phyloP scores from a whole-genome alignment of 1,284 basidiomycete species.

The Cryptococcus deneoformans region DNA sequence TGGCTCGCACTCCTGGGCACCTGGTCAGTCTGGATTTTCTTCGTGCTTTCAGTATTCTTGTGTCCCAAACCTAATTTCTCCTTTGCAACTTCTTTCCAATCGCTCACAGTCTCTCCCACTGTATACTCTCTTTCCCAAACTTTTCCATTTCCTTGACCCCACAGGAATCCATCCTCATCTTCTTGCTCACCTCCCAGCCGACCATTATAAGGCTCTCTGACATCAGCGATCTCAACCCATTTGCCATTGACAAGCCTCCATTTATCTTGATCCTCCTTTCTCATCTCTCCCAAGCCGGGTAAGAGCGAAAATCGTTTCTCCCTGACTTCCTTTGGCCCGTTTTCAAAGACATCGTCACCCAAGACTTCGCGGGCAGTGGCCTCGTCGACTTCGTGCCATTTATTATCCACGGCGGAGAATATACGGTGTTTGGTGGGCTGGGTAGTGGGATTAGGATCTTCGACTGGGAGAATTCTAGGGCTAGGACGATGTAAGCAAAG shows the following conservation, averaged over 20 bases:
- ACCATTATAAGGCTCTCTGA: neutral
- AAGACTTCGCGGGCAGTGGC: constrained; percentile 36
- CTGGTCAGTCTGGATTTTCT: neutral
- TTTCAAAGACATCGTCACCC: constrained; percentile 30
- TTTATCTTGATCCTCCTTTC: neutral
- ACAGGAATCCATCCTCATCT: constrained; percentile 7
- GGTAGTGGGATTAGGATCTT: constrained; percentile 35
- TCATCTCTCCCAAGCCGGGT: constrained; percentile 16
- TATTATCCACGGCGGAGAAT: constrained; percentile 28
- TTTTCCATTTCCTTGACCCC: constrained; percentile 10
- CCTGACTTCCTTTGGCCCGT: constrained; percentile 26
- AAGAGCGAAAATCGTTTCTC: constrained; percentile 17
- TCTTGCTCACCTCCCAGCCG: constrained; percentile 4
- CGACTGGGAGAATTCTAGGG: constrained; percentile 41
- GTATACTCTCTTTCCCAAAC: constrained; percentile 20
- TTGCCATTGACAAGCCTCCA: neutral
- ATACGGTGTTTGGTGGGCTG: constrained; percentile 36
- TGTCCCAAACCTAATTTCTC: neutral
- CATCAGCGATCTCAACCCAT: neutral
- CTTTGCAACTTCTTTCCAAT: constrained; percentile 18
- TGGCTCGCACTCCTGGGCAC: neutral
- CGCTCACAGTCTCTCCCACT: constrained; percentile 9
- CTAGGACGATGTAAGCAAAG: neutral
- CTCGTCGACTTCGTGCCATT: constrained; percentile 42
- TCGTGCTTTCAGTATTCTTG: neutral